phyloP scores from a whole-genome alignment of 176 grass and related monocot genomes.

The Triticum turgidum region DNA sequence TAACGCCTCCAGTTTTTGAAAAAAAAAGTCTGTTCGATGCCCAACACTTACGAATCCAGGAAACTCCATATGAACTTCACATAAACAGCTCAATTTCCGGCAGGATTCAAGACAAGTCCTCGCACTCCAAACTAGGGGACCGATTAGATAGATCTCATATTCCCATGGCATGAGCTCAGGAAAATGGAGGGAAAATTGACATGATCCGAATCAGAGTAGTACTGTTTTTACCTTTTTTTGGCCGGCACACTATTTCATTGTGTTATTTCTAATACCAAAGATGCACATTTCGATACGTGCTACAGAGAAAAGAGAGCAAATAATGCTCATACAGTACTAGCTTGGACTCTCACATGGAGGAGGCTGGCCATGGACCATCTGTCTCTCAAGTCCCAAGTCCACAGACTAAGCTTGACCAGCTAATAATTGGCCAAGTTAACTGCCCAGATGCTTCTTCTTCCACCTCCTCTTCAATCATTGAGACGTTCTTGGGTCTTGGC shows the following conservation, averaged over 20 bases:
- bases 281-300: not conserved
- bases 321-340: not conserved
- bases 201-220: not conserved
- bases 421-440: conserved; percentile 11
- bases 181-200: not conserved
- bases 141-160: not conserved
- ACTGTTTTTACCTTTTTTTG: not conserved
- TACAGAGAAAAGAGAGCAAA: not conserved
- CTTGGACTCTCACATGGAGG: conserved; percentile 36
- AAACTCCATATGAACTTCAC: not conserved
- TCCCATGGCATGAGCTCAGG: not conserved
- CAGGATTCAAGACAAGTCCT: not conserved
- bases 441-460: not conserved
- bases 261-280: not conserved
- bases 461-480: conserved; percentile 23
- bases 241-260: not conserved
- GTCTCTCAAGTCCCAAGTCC: conserved; percentile 10
- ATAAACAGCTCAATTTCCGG: not conserved
- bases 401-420: conserved; percentile 21
- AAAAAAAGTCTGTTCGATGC: not conserved
- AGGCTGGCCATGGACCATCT: conserved; percentile 43
- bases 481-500: conserved; percentile 2
- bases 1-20: no score
- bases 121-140: not conserved
- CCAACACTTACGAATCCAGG: not conserved